Conservation (phyloP, 2,329 filamentous ascomycete species). For the Neocucurbitaria cava region DNA sequence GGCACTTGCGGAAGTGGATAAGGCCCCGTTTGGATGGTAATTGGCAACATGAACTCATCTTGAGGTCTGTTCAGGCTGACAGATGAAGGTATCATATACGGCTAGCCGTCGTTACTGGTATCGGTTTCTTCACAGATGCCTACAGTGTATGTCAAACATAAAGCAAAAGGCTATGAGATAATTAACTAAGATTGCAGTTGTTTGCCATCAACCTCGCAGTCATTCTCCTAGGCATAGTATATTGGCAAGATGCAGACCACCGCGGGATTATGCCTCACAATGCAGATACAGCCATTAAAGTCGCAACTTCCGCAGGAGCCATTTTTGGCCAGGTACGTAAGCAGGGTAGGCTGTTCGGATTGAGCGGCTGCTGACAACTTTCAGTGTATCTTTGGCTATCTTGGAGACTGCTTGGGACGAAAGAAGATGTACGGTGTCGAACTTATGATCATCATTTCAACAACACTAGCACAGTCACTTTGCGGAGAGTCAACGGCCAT, state of each 20-base stretch:
- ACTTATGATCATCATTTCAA: conserved; percentile 49
- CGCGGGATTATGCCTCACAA: conserved; percentile 63
- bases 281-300: conserved; percentile 83
- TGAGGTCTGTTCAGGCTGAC: not conserved
- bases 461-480: conserved; percentile 49
- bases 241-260: conserved; percentile 63
- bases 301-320: conserved; percentile 82
- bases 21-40: conserved; percentile 5
- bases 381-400: conserved; percentile 71
- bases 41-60: not conserved
- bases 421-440: conserved; percentile 79
- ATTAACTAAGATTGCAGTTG: conserved; percentile 25
- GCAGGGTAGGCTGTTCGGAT: no score
- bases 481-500: conserved; percentile 43
- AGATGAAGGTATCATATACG: conserved; percentile 75
- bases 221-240: conserved; percentile 81
- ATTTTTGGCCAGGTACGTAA: conserved; percentile 84
- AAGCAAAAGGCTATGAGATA: not conserved
- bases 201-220: conserved; percentile 65
- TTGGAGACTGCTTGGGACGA: conserved; percentile 79
- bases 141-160: conserved; percentile 56
- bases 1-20: conserved; percentile 47
- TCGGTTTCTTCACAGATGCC: conserved; percentile 88
- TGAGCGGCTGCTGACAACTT: no score
- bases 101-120: conserved; percentile 77